Base-by-base conservation (phyloP, 2,329 filamentous ascomycete species). In the Botrytis fabae region DNA sequence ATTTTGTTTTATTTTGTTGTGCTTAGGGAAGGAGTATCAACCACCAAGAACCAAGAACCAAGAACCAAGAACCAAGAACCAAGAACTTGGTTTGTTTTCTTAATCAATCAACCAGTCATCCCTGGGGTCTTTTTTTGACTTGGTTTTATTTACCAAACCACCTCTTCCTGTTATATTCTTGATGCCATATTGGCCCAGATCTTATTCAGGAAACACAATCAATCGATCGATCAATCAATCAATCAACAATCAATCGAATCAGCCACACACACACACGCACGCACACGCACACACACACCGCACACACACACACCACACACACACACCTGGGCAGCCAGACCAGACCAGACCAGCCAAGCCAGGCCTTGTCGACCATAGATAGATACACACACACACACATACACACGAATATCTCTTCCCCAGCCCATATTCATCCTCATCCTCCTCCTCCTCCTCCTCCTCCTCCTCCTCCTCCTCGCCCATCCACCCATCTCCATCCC, bases 221-320 rank as follows among this genome's bases (percentile, higher is more conserved):
- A 61, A 40, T 61, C 35, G 25, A 60, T 40, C 59, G 25, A 40
- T 61, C 57, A 38, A n/a, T n/a, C 48, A 25, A 48, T 40, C 32
- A 38, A 40, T 60, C 59, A n/a, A 62, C 28, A 62, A 62, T 62
- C 60, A 40, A 40, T 61, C 57, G 32, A 61, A 38, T 61, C 59
- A 40, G 59, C 59, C 59, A 61, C 59, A 46, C 44, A 46, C 44
- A 46, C 44, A 22, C 28, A 4, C 12, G 28, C 51, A 18, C 7
- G 9, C 20, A 46, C 8, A 46, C 44, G 9, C 20, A 46, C 8
- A 54, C 5, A 54, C 51, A 18, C 7, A n/a, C n/a, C 28, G 35
- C 12, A 54, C 51, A 18, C 7, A 22, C 20, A 46, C 8, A 54
- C 12, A 28, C 22, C 44, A 46, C 44, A 9, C 20, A 46, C 8